phyloP scores from a whole-genome alignment of 2,329 filamentous ascomycete species.

The Phyllachora maydis region DNA sequence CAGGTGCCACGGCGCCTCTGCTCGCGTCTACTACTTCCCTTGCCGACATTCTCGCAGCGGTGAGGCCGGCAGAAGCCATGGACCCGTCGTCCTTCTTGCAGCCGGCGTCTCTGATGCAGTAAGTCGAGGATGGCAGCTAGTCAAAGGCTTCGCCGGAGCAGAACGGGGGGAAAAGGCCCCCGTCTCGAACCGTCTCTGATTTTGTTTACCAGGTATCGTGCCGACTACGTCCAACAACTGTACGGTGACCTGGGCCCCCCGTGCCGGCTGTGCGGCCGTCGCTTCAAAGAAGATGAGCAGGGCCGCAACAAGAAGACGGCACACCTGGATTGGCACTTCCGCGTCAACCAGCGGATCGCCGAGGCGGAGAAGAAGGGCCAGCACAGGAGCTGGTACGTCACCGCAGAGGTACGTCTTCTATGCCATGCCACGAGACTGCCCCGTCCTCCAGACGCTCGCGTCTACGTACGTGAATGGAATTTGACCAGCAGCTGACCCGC shows the following conservation, averaged over 20 bases:
- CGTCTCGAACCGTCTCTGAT: no score
- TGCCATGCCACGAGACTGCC: constrained; percentile 2
- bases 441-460: no score
- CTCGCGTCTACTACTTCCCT: no score
- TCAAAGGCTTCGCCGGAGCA: no score
- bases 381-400: constrained; percentile 87
- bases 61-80: no score
- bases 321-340: constrained; percentile 98
- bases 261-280: constrained; percentile 77
- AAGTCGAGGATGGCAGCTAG: no score
- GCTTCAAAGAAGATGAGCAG: constrained; percentile 58
- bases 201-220: constrained; percentile 2
- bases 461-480: no score
- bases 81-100: no score
- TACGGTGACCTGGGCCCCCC: constrained; percentile 71
- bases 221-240: background rate
- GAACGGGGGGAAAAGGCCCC: no score
- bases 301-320: constrained; percentile 72
- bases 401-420: constrained; percentile 48
- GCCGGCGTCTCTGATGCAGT: constrained; percentile 38
- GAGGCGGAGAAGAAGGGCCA: constrained; percentile 74
- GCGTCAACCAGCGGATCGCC: constrained; percentile 70
- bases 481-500: constrained; percentile 7
- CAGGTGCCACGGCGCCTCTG: no score
- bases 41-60: no score